These are phyloP conservation scores for Cystofilobasidium macerans DNA, from an alignment of 768 basidiomycete genomes.

Conservation along the genomic window DNA sequence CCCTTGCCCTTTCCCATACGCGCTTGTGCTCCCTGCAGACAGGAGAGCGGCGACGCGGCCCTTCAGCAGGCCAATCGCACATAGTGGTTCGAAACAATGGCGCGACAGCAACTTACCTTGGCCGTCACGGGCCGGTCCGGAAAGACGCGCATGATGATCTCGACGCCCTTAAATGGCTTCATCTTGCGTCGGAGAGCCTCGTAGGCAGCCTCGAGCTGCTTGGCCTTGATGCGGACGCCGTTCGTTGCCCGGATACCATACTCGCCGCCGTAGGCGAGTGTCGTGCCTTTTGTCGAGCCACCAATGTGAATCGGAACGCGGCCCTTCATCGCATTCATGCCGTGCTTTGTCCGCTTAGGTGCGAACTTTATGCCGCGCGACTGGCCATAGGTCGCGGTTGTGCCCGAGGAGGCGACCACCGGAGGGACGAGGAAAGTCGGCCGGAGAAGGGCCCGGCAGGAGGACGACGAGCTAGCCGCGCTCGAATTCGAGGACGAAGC, in stretches of 20 bases:
- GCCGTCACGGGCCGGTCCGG: slow-evolving; percentile 96
- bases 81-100: not conserved
- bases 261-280: slow-evolving; percentile 68
- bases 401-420: too few species aligned
- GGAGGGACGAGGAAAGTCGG: too few species aligned
- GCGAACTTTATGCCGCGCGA: slow-evolving; percentile 23
- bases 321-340: slow-evolving; percentile 6
- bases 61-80: too few species aligned
- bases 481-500: too few species aligned
- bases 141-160: slow-evolving; percentile 79
- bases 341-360: slow-evolving; percentile 13
- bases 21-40: slow-evolving; percentile 67
- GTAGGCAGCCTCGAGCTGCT: slow-evolving; percentile 76
- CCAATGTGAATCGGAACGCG: slow-evolving; percentile 41
- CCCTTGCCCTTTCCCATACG: slow-evolving; percentile 99
- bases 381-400: too few species aligned
- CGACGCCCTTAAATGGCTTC: slow-evolving; percentile 76
- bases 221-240: slow-evolving; percentile 69
- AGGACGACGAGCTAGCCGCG: too few species aligned
- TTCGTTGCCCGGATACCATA: slow-evolving; percentile 77
- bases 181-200: slow-evolving; percentile 81
- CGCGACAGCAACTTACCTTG: slow-evolving; percentile 50
- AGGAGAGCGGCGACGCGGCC: not conserved
- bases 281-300: slow-evolving; percentile 86
- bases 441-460: too few species aligned